Conservation (phyloP, 2,329 filamentous ascomycete genomes). For the Aspergillus neotritici region DNA sequence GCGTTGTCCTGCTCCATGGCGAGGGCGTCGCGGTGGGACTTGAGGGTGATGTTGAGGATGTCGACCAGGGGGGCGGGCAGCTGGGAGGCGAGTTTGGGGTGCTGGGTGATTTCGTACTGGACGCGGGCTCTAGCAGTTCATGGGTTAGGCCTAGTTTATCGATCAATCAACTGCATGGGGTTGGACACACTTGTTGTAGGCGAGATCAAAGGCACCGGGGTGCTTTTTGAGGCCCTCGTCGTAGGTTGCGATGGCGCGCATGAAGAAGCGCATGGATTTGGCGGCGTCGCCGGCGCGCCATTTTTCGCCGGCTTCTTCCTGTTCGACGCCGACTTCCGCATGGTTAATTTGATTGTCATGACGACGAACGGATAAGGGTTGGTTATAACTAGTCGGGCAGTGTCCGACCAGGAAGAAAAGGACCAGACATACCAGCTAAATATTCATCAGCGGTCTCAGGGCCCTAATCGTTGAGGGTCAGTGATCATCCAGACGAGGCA, state of each 20-base stretch:
- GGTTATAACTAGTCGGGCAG: too few relatives aligned
- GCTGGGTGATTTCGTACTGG: constrained; percentile 64
- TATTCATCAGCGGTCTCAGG: constrained; percentile 63
- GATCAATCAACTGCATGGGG: background rate
- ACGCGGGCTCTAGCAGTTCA: constrained; percentile 54
- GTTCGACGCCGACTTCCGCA: constrained; percentile 55
- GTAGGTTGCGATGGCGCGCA: constrained; percentile 62
- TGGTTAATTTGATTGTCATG: too few relatives aligned
- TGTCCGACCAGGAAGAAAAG: too few relatives aligned
- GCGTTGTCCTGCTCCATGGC: constrained; percentile 57
- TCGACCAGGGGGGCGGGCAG: constrained; percentile 50
- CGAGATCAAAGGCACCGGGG: constrained; percentile 61
- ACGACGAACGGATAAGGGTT: too few relatives aligned
- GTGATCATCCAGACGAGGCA: background rate
- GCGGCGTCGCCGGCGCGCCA: constrained; percentile 65
- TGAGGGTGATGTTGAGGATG: constrained; percentile 56
- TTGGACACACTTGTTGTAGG: constrained; percentile 63
- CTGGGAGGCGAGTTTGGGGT: constrained; percentile 56
- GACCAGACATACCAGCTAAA: constrained; percentile 48
- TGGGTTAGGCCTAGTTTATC: background rate
- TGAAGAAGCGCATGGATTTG: constrained; percentile 55
- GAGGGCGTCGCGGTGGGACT: constrained; percentile 59
- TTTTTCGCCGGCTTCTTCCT: constrained; percentile 68
- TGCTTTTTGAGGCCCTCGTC: constrained; percentile 57
- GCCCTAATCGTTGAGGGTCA: constrained; percentile 31